Base-by-base conservation (phyloP, 768 basidiomycete genomes). In the Tylopilus vinaceipallidus region DNA sequence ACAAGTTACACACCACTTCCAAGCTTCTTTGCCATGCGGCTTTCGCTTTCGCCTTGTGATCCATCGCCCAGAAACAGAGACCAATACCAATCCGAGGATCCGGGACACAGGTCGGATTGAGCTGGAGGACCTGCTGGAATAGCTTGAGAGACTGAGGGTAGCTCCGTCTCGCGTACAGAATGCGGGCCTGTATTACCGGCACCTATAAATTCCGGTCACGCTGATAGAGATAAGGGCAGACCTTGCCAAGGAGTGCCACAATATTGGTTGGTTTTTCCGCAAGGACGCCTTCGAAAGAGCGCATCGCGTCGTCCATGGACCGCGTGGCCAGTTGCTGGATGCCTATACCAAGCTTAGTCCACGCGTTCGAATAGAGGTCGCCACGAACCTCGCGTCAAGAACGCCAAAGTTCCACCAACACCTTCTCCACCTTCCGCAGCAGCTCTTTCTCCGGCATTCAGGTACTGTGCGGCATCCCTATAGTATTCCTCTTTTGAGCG, bases 41-140 rank as follows among this genome's bases (percentile, higher is more conserved):
- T 56, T 83, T 85, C 0, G 95, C 97, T 57, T 85, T 86, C 2
- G 77, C 75, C 53, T 85, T 86, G 57, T 95, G 82, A 50, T 88
- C 88, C 71, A 97, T 74, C 4, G 88, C 82, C 92, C 91, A 98
- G 19, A 93, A 74, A 68, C 95, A 98, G 5, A 99, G 72, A 9
- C 97, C 97, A 34, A 98, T 91, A 16, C 97, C 97, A 49, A 98
- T 88, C 7, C 97, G 82, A 29, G 97, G 95, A 67, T 99, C 95
- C 0, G 95, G 97, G 22, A 77, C 72, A 69, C 90, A 93, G 16
- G 77, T 70, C 0, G 95, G 94, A 47, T 82, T 84, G 35, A 88
- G 77, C 26, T 79, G 74, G 11, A 98, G 75, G 9, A 95, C 86
- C 41, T 84, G 82, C 65, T 98, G 95, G 65, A 95, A 98, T 6